Evolutionary conservation across 164 flowering plant genomes (phyloP), one percentile per base, ranked within the genome.

Genomic region (Vitis rotundifolia): DNA sequence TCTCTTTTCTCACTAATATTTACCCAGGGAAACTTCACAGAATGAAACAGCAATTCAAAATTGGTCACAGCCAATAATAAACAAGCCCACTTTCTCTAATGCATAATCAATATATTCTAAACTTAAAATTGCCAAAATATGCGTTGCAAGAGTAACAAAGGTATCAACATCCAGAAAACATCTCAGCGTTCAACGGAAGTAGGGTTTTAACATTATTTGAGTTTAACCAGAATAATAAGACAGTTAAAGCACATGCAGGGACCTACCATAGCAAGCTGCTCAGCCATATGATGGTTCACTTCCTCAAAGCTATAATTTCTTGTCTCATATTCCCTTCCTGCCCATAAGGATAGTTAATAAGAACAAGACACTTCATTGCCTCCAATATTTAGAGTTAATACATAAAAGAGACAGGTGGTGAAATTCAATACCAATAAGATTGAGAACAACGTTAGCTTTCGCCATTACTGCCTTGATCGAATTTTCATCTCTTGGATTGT

Each of bases 381-480:
- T 60, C 70, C 51, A 49, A 53, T 47, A 70, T 16, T 28, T 69
- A 51, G 29, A 77, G 9, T 60, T 5, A 14, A 49, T 5, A 15
- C 12, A 18, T 8, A 64, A 57, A 44, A 9, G 15, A 37, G 49
- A 49, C 22, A 61, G 60, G 52, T 16, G 26, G 68, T 67, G 50
- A 63, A 74, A 22, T 56, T 76, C 44, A 37, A 61, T 73, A 93
- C 98, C 99, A 78, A 95, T 88, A 62, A 95, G 99, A 81, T 95
- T 95, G 68, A 95, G 73, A 58, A 95, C 99, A 81, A 95, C 97
- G 80, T 95, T 93, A 49, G 99, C 97, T 82, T 93, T 95, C 19
- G 98, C 98, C 99, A 95, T 93, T 3, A 87, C 97, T 55, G 99
- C 99, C 79, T 93, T 95, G 66, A 95, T 77, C 13, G 99, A 93